These are phyloP conservation scores for Drechmeria coniospora DNA, from an alignment of 2,329 filamentous ascomycete species.

Conservation along the genomic window DNA sequence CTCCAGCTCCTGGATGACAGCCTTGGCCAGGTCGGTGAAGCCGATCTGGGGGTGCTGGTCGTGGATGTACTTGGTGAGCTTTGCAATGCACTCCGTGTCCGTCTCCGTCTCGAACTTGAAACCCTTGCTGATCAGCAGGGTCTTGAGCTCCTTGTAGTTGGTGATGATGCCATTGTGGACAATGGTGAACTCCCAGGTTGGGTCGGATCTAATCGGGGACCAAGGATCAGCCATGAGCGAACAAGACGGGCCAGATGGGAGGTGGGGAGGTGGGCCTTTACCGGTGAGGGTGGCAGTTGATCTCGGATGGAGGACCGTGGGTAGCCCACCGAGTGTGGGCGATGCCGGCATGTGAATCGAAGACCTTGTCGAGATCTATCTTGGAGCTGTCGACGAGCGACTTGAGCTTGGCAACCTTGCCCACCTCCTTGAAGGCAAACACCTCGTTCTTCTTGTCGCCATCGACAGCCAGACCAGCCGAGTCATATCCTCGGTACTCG, in stretches of 20 bases:
- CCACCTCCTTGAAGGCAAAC: constrained; percentile 95
- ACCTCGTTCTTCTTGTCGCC: constrained; percentile 99
- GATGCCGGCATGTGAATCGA: constrained; percentile 96
- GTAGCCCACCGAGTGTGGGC: constrained; percentile 99
- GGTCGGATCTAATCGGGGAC: constrained; percentile 88
- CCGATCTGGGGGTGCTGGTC: constrained; percentile 87
- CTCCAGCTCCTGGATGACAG: constrained; percentile 95
- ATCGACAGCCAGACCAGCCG: constrained; percentile 86
- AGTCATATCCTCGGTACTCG: constrained; percentile 98
- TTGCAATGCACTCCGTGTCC: constrained; percentile 97
- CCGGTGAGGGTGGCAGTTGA: constrained; percentile 98
- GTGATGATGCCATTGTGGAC: constrained; percentile 99
- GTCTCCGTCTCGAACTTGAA: constrained; percentile 99
- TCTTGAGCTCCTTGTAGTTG: constrained; percentile 99
- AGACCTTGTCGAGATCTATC: constrained; percentile 78
- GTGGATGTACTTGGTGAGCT: constrained; percentile 96
- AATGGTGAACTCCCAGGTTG: constrained; percentile 88
- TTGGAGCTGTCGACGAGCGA: constrained; percentile 74
- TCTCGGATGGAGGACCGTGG: constrained; percentile 80
- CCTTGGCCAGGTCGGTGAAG: constrained; percentile 93
- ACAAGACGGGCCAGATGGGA: too few relatives aligned
- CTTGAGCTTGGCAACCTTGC: constrained; percentile 95
- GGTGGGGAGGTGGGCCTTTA: constrained; percentile 28
- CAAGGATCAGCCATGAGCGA: too few relatives aligned
- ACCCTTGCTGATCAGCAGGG: constrained; percentile 81